Evolutionary conservation across 1,139 yeast genomes (phyloP).

Genomic region (Spathaspora sp.): DNA sequence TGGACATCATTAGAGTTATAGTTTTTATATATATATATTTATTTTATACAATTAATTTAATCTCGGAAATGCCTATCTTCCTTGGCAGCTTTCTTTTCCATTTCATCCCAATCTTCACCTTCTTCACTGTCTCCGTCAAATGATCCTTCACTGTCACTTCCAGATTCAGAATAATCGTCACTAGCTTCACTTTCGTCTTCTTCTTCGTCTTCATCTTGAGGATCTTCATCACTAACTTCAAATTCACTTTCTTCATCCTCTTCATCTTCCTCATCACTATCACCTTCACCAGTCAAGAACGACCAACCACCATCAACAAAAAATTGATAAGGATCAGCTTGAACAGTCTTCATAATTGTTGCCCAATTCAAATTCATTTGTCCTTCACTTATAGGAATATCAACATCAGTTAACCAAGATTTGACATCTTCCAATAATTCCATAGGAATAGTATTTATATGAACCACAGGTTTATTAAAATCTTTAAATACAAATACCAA

Average conservation of each 20-base stretch:
- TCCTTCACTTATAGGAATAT: conserved; percentile 92
- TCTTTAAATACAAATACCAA: conserved; percentile 93
- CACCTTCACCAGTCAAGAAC: conserved; percentile 75
- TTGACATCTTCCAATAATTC: conserved; percentile 88
- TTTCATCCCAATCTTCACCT: conserved; percentile 75
- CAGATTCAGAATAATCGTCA: conserved; percentile 45
- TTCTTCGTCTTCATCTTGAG: conserved; percentile 60
- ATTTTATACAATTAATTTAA: conserved; percentile 2
- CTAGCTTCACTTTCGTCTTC: conserved; percentile 53
- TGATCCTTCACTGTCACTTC: conserved; percentile 38
- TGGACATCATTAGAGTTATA: conserved; percentile 38
- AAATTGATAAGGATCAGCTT: conserved; percentile 91
- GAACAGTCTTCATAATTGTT: conserved; percentile 90
- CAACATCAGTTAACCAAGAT: conserved; percentile 95
- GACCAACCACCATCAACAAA: conserved; percentile 96
- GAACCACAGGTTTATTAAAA: conserved; percentile 82
- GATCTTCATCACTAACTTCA: conserved; percentile 64
- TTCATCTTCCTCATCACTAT: conserved; percentile 60
- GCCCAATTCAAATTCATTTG: conserved; percentile 96
- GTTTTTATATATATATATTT: conserved; percentile 4
- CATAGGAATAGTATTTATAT: conserved; percentile 93
- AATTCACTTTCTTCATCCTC: conserved; percentile 62
- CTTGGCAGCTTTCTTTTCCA: conserved; percentile 66
- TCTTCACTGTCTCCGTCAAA: conserved; percentile 47
- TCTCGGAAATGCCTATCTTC: conserved; percentile 39